A percentile compares a stretch with the other conserved stretches of the same genome.
phyloP scores from a whole-genome alignment of 148 eudicot genomes.

The Dianthus caryophyllus region DNA sequence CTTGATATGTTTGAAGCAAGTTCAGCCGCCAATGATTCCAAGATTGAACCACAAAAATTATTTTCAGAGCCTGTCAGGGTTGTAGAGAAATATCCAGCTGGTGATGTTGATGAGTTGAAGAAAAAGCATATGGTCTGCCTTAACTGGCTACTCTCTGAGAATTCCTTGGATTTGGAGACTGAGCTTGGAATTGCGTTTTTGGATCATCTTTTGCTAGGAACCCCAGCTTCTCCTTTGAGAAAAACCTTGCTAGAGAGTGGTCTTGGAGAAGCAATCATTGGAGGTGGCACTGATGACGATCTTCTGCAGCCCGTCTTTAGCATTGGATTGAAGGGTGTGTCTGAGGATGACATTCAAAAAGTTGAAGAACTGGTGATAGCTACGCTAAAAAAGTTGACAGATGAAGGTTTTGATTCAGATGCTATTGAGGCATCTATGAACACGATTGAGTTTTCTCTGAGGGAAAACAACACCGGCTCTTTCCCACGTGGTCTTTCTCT shows the following conservation, averaged over 20 bases:
- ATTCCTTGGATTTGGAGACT: constrained; percentile 85
- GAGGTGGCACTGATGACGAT: constrained; percentile 89
- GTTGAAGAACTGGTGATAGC: constrained; percentile 75
- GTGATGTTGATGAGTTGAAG: constrained; percentile 79
- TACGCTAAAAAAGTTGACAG: constrained; percentile 56
- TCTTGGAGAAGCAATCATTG: constrained; percentile 94
- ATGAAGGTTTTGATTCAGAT: constrained; percentile 79
- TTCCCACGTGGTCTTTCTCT: constrained; percentile 93
- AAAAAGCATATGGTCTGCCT: constrained; percentile 97
- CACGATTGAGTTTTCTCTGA: constrained; percentile 87
- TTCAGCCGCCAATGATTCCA: constrained; percentile 68
- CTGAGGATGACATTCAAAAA: constrained; percentile 70
- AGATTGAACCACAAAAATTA: constrained; percentile 60
- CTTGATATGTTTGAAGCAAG: constrained; percentile 86
- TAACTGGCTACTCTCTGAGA: constrained; percentile 90
- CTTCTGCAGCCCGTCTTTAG: constrained; percentile 94
- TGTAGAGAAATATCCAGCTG: constrained; percentile 89
- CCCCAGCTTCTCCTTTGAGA: constrained; percentile 97
- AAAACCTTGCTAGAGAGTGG: constrained; percentile 89
- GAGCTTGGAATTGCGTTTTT: constrained; percentile 81
- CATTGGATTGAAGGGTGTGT: constrained; percentile 89
- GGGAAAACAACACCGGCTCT: constrained; percentile 97
- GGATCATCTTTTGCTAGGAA: constrained; percentile 88
- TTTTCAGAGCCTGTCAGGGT: constrained; percentile 71
- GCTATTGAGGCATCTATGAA: constrained; percentile 99